These are phyloP conservation scores for Bisporella sp. DNA, from an alignment of 2,329 filamentous ascomycete genomes.

Conservation along the genomic window DNA sequence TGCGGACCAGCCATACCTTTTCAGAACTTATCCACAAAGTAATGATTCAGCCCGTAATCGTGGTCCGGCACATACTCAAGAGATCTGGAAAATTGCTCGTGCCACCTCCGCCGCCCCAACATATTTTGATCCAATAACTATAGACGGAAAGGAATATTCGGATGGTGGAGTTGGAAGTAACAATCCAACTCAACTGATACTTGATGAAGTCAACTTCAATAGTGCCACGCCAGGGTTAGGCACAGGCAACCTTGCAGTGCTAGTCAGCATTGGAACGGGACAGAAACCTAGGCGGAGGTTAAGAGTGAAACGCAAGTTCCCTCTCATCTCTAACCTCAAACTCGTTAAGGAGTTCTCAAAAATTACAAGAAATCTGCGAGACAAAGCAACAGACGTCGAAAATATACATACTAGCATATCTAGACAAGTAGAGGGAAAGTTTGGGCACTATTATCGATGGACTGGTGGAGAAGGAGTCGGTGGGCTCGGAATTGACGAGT, in stretches of 20 bases:
- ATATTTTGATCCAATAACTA: slow-evolving; percentile 21
- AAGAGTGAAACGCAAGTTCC: background rate
- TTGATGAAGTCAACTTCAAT: background rate
- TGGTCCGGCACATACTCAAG: background rate
- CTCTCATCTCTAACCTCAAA: background rate
- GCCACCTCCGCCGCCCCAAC: slow-evolving; percentile 27
- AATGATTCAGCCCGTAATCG: background rate
- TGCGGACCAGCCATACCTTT: background rate
- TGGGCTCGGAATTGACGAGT: background rate
- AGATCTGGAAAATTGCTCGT: slow-evolving; percentile 23
- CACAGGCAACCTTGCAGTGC: background rate
- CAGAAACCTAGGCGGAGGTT: background rate
- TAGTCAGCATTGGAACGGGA: slow-evolving; percentile 1
- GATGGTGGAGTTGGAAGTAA: slow-evolving; percentile 5
- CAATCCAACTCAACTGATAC: slow-evolving; percentile 1
- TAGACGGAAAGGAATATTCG: background rate
- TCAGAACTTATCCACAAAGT: background rate
- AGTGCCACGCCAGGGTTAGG: background rate
- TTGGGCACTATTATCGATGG: background rate
- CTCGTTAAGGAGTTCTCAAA: background rate
- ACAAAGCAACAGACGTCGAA: background rate
- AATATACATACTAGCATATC: too few species aligned
- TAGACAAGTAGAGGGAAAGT: background rate
- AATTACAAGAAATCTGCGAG: background rate
- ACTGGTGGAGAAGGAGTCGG: background rate